phyloP scores from a whole-genome alignment of 441 rosid genomes.

The Populus tomentosa region DNA sequence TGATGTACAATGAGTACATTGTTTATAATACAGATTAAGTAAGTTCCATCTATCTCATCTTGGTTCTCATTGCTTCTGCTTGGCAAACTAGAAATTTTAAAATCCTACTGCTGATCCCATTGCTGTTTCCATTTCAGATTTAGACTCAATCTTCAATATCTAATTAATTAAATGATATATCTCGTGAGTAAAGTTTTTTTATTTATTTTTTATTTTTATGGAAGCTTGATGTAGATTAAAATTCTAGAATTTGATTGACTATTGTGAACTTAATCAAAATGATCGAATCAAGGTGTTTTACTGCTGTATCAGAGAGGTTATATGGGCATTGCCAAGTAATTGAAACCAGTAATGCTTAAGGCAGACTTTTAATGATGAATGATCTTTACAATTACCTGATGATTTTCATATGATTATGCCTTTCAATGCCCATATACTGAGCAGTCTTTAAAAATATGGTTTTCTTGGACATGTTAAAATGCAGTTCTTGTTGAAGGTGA shows the following conservation, averaged over 20 bases:
- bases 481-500: slow-evolving; percentile 92
- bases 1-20: slow-evolving; percentile 92
- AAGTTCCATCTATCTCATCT: slow-evolving; percentile 26
- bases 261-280: not conserved
- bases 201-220: not conserved
- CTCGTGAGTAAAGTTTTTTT: not conserved
- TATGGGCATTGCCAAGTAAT: not conserved
- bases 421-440: not conserved
- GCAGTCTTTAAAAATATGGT: slow-evolving; percentile 7
- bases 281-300: not conserved
- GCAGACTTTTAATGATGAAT: not conserved
- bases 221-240: not conserved
- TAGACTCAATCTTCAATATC: not conserved
- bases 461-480: slow-evolving; percentile 59
- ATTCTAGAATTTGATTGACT: not conserved
- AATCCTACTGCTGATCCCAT: too few relatives aligned
- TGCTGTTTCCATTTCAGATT: not conserved
- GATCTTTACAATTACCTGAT: not conserved
- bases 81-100: not conserved
- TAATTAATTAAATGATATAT: not conserved
- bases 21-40: slow-evolving; percentile 85
- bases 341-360: not conserved
- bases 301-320: slow-evolving; percentile 3
- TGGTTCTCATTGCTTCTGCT: not conserved
- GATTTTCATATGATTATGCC: not conserved